Base-by-base conservation (phyloP, 2,329 filamentous ascomycete genomes). In the Rhinocladiella similis region DNA sequence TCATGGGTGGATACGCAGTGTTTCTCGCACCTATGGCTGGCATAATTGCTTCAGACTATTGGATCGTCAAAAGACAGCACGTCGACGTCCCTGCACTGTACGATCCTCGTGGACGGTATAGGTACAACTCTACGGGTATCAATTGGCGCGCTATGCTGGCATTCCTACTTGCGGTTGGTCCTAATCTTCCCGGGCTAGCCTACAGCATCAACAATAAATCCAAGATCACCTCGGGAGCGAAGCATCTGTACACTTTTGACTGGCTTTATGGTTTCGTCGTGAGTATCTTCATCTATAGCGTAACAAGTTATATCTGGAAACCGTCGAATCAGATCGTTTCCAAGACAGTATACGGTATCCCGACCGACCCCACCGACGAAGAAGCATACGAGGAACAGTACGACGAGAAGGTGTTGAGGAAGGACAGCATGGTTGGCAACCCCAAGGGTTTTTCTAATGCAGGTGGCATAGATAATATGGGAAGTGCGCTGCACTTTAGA, bases 181-280 rank as follows among this genome's bases (percentile, higher is more conserved):
- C 54, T 13, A 52, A 49, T 69, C 79, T 3, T 80, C 84, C 0
- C 83, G 86, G 60, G 45, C 85, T n/a, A 33, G 60, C 60, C 80
- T 82, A 77, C 83, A 20, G 84, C 83, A 35, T 71, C 82, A 69
- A 75, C 54, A 69, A 67, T 55, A 33, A n/a, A 1, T 47, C 58
- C 2, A 41, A 18, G 10, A 59, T 71, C 64, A 60, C 51, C 0
- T 71, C 72, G 0, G 85, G 85, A 0, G 71, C 76, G 0, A 69
- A 73, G 41, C 78, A 81, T 60, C 72, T 86, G 3, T 88, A 87
- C 66, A 77, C 80, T 22, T 85, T 88, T 66, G 84, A 85, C n/a
- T 88, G 85, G 81, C 66, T 88, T 16, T 76, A 86, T 47, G 85
- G 85, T 0, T 87, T 88, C 60, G 72, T 78, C 9, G 74, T 69